These are phyloP conservation scores for Pulveroboletus sp. DNA, from an alignment of 1,284 basidiomycete genomes.

Conservation along the genomic window DNA sequence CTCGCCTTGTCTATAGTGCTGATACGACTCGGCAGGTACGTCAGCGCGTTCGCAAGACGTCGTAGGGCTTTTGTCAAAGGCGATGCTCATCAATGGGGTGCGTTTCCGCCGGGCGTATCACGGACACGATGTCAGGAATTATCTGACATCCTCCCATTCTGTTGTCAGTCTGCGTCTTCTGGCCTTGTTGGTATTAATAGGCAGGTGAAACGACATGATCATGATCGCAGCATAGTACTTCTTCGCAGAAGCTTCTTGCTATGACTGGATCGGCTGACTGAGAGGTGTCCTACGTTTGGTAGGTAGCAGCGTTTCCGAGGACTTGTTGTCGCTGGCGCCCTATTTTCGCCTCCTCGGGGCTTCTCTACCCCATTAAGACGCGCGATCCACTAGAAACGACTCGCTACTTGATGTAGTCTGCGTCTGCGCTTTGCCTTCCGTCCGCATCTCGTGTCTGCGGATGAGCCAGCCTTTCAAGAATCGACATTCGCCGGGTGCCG, in stretches of 20 bases:
- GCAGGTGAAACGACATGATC: conserved; percentile 3
- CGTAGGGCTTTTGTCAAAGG: background rate
- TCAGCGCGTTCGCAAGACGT: background rate
- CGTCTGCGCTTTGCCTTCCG: too few relatives aligned
- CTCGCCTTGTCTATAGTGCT: too few relatives aligned
- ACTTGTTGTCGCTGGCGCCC: background rate
- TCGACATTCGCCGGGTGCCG: background rate
- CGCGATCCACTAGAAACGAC: background rate
- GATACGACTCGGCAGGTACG: background rate
- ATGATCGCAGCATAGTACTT: background rate
- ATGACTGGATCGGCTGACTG: background rate
- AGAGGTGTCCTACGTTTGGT: background rate
- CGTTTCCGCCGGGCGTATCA: background rate
- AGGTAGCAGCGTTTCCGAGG: conserved; percentile 3
- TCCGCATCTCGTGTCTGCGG: background rate
- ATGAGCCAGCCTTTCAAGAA: conserved; percentile 1
- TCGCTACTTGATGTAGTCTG: background rate
- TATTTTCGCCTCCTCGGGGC: background rate
- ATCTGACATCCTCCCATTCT: background rate
- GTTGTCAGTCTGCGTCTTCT: background rate
- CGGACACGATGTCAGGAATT: background rate
- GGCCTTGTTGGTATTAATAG: background rate
- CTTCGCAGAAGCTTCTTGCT: background rate
- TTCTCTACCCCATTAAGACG: background rate
- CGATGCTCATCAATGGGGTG: background rate